A percentile compares a stretch with the other conserved stretches of the same genome.
Evolutionary conservation across 2,329 filamentous ascomycete genomes (phyloP).

Genomic region (Trichoderma sp.): DNA sequence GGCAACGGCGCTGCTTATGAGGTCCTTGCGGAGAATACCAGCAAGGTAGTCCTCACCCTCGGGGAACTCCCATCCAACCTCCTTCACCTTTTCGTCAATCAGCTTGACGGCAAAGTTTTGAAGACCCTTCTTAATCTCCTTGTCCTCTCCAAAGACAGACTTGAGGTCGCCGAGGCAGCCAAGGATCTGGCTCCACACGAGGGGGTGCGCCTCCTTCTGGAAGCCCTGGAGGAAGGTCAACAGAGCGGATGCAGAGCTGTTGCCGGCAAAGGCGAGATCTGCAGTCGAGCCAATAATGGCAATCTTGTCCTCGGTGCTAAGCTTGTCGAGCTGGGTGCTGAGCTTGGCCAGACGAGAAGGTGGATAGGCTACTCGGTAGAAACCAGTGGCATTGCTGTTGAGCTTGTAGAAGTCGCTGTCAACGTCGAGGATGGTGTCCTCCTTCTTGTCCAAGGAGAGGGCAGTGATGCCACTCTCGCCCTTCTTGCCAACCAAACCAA

Average conservation of each 20-base stretch:
- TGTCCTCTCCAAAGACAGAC: conserved; percentile 79
- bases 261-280: conserved; percentile 83
- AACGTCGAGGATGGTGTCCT: conserved; percentile 72
- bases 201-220: conserved; percentile 73
- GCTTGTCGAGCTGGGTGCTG: conserved; percentile 69
- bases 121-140: conserved; percentile 67
- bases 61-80: conserved; percentile 83
- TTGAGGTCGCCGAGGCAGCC: conserved; percentile 74
- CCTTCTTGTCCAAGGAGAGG: conserved; percentile 70
- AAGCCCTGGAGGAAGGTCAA: conserved; percentile 85
- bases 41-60: conserved; percentile 77
- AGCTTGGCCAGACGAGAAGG: conserved; percentile 79
- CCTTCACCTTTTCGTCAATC: conserved; percentile 69
- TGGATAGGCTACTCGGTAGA: conserved; percentile 90
- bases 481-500: conserved; percentile 76
- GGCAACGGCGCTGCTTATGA: conserved; percentile 72
- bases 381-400: conserved; percentile 85
- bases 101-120: conserved; percentile 78
- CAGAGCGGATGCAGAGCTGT: conserved; percentile 77
- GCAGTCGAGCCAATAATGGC: conserved; percentile 86
- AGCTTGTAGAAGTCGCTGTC: conserved; percentile 87
- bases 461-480: conserved; percentile 61
- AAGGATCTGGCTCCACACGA: conserved; percentile 86
- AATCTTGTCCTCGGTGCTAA: conserved; percentile 88
- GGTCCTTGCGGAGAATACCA: conserved; percentile 76